Evolutionary conservation across 1,284 basidiomycete species (phyloP).

Genomic region (Papiliotrema laurentii): DNA sequence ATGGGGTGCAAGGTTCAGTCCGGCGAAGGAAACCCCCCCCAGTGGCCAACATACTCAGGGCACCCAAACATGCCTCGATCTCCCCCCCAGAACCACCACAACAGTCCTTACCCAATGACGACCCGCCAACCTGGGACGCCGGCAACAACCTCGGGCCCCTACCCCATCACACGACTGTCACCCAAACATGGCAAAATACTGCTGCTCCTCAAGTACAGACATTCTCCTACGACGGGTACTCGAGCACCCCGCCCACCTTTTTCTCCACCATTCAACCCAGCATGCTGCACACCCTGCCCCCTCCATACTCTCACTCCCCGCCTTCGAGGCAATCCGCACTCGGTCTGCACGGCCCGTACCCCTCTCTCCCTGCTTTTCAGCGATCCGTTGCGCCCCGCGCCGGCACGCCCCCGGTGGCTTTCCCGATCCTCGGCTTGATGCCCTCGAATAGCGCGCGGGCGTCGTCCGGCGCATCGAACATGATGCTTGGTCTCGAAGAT

Average conservation of each 20-base stretch:
- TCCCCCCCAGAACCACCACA: background rate
- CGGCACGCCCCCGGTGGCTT: too few relatives aligned
- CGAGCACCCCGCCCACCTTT: background rate
- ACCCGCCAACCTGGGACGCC: background rate
- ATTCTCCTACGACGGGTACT: conserved; percentile 4
- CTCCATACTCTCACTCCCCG: conserved; percentile 14
- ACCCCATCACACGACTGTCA: too few relatives aligned
- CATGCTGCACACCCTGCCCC: conserved; percentile 2
- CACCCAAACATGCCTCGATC: conserved; percentile 9
- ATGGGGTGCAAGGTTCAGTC: background rate
- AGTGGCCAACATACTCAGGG: conserved; percentile 13
- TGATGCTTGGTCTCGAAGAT: too few relatives aligned
- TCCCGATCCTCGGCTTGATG: too few relatives aligned
- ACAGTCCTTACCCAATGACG: background rate
- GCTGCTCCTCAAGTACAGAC: background rate
- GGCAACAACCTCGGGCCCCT: too few relatives aligned
- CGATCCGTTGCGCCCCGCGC: too few relatives aligned
- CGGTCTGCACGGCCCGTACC: background rate
- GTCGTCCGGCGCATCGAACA: too few relatives aligned
- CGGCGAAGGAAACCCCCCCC: conserved; percentile 11
- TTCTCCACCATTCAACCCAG: background rate
- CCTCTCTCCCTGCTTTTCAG: background rate
- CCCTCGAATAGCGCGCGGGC: too few relatives aligned
- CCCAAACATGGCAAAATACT: too few relatives aligned
- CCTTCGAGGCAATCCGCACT: background rate